These are phyloP conservation scores for Vigna unguiculata DNA, from an alignment of 306 rosid genomes.

Conservation along the genomic window DNA sequence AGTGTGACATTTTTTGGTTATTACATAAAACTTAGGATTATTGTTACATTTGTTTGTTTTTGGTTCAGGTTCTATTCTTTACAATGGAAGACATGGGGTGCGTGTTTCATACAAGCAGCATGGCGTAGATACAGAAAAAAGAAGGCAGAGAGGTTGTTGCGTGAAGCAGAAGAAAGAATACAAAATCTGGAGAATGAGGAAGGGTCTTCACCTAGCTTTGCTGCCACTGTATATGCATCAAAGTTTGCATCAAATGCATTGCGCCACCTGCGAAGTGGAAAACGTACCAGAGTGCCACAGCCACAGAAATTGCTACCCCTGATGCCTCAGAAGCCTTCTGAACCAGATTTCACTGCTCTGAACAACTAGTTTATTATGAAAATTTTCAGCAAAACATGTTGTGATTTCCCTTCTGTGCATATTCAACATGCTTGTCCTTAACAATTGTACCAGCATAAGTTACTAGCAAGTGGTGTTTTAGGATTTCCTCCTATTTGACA, in stretches of 20 bases:
- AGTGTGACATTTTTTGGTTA: background rate
- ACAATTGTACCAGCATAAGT: background rate
- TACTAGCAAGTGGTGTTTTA: background rate
- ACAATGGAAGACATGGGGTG: slow-evolving; percentile 85
- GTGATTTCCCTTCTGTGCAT: background rate
- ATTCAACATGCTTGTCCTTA: background rate
- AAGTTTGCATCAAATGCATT: slow-evolving; percentile 50
- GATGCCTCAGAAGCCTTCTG: slow-evolving; percentile 63
- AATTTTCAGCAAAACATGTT: background rate
- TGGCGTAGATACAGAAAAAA: slow-evolving; percentile 66
- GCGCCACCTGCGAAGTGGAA: slow-evolving; percentile 26
- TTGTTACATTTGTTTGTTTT: background rate
- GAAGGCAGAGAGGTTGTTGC: slow-evolving; percentile 55
- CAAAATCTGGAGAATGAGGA: slow-evolving; percentile 35
- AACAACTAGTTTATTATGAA: background rate
- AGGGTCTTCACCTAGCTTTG: slow-evolving; percentile 49
- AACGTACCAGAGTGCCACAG: slow-evolving; percentile 34
- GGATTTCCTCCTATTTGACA: slow-evolving; percentile 7
- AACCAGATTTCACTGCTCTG: slow-evolving; percentile 64
- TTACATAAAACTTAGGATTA: background rate
- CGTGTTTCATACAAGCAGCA: slow-evolving; percentile 75
- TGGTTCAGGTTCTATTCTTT: slow-evolving; percentile 55
- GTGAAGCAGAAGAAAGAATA: slow-evolving; percentile 52
- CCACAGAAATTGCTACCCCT: slow-evolving; percentile 38
- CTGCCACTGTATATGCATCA: slow-evolving; percentile 42